Evolutionary conservation across 495 filamentous ascomycete species (phyloP), one percentile per base, ranked within the genome.

Genomic region (Lasiosphaeris hirsuta): DNA sequence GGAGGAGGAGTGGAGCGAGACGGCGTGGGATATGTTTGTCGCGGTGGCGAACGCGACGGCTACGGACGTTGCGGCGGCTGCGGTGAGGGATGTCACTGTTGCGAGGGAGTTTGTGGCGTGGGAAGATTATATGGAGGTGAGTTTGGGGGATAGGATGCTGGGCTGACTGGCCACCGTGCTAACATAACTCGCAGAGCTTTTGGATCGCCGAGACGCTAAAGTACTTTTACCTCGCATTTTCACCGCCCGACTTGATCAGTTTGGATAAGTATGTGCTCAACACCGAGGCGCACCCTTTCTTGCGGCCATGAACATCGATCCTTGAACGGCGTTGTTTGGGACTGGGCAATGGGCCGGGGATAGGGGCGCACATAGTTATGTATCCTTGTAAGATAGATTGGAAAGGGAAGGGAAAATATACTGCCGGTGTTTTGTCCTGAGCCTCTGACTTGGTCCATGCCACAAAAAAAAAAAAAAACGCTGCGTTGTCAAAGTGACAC

Each of bases 281-380:
- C 66, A 94, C 90, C 0, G 90, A 93, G 72, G 90, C 88, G 2
- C 90, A 93, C 69, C 83, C 86, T 3, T 79, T 95, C 19, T 35
- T 36, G 33, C 18, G 51, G n/a, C n/a, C 51, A 30, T 30, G 23
- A 30, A 5, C 23, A 30, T 30, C 23, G 23, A 30, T 30, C 5
- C 23, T 5, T 30, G 5, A 5, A 30, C 23, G 23, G 23, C 23
- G 5, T 2, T 30, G 23, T 30, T 5, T 30, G 23, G 23, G 23
- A 30, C 23, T 30, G 23, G n/a, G n/a, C n/a, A n/a, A n/a, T n/a
- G n/a, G n/a, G n/a, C n/a, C n/a, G n/a, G n/a, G n/a, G n/a, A n/a
- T n/a, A n/a, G n/a, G n/a, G n/a, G n/a, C n/a, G n/a, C n/a, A n/a
- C n/a, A n/a, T n/a, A n/a, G n/a, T n/a, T n/a, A n/a, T n/a, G n/a